These are phyloP conservation scores for Ramalina peruviana DNA, from an alignment of 495 filamentous ascomycete species.

Conservation along the genomic window DNA sequence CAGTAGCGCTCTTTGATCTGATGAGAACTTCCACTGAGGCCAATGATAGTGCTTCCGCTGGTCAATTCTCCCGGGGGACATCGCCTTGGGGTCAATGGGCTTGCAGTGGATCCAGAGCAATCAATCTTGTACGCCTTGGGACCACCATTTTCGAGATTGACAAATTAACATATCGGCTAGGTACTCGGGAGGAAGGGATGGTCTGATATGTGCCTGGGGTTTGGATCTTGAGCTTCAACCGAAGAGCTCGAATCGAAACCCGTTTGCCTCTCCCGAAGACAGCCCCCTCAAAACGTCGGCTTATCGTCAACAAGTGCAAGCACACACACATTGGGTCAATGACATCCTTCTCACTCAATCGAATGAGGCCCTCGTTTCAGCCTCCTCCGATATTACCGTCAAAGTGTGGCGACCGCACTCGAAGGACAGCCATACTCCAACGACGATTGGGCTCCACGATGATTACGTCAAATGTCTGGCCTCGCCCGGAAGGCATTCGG, in stretches of 20 bases:
- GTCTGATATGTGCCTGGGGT: constrained; percentile 92
- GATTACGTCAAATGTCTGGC: constrained; percentile 96
- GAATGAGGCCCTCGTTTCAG: constrained; percentile 76
- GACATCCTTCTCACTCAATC: constrained; percentile 78
- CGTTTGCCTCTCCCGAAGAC: constrained; percentile 20
- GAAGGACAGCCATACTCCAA: constrained; percentile 48
- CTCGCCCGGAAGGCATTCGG: constrained; percentile 50
- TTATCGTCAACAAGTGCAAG: constrained; percentile 87
- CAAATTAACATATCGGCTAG: constrained; percentile 30
- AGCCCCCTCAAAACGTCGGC: constrained; percentile 32
- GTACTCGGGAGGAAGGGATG: constrained; percentile 92
- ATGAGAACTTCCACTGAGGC: constrained; percentile 1
- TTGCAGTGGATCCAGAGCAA: constrained; percentile 72
- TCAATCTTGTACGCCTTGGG: constrained; percentile 64
- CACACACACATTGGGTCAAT: constrained; percentile 98
- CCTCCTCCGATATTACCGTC: constrained; percentile 89
- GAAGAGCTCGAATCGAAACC: constrained; percentile 6
- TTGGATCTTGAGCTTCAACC: constrained; percentile 44
- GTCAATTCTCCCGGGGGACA: constrained; percentile 85
- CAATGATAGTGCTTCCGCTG: constrained; percentile 66
- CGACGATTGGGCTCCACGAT: constrained; percentile 79
- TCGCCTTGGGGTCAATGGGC: constrained; percentile 83
- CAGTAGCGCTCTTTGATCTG: constrained; percentile 17
- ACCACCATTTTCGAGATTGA: neutral
- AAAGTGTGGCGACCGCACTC: constrained; percentile 88